Evolutionary conservation across 441 rosid genomes (phyloP), one percentile per base, ranked within the genome.

Genomic region (Adansonia rubrostipa): DNA sequence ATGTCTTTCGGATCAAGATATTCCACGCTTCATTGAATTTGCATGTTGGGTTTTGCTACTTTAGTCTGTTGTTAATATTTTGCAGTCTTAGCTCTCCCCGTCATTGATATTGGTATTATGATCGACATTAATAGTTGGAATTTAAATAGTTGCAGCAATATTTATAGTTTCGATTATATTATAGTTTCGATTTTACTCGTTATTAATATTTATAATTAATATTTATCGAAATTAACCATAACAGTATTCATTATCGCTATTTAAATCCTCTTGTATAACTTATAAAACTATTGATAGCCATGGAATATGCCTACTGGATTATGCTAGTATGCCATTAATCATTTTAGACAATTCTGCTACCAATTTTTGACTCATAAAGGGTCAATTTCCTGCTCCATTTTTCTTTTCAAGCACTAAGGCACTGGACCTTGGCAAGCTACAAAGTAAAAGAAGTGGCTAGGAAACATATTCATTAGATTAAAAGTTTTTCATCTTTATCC

Each of bases 41-140:
- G 44, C 56, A 77, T 48, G 28, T 15, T 72, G 42, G 56, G 57
- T 77, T 77, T 58, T 57, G 61, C 4, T 58, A 40, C 14, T 47
- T 36, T 45, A 67, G 33, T 17, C 28, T 44, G 54, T 4, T 36
- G 19, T 15, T 64, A 36, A 36, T 15, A 3, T 33, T 33, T 4
- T 64, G 9, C 15, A 0, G 40, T 36, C 40, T 36, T 36, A 4
- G 40, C 40, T 36, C 40, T 36, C 40, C 40, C 28, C 1, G 28
- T 24, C 28, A 24, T 24, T 24, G 28, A 36, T 36, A 3, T 36
- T 36, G 40, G 1, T 36, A 36, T 36, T 36, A 36, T 4, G 40
- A 36, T 36, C 40, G 40, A 36, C 1, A 36, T 36, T 36, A 0
- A 36, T 36, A 36, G 1, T 36, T 36, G 1, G 5, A 36, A 36